These are phyloP conservation scores for Candida tetrigidarum DNA, from an alignment of 1,139 yeast genomes.

Conservation along the genomic window DNA sequence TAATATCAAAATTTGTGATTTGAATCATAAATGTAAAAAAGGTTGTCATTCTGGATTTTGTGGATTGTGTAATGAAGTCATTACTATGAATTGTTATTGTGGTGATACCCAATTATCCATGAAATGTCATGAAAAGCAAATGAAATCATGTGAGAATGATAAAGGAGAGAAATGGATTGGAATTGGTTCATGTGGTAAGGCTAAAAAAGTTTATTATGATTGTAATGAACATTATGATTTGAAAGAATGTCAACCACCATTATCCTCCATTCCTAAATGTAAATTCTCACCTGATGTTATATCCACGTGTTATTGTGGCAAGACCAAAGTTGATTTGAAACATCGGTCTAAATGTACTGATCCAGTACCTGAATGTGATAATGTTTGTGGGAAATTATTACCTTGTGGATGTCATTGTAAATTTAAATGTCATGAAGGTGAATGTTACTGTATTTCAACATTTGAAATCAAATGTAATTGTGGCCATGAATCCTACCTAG, in stretches of 20 bases:
- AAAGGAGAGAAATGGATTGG: constrained; percentile 59
- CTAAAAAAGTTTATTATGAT: constrained; percentile 54
- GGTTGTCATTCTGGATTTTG: constrained; percentile 73
- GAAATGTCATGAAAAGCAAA: constrained; percentile 51
- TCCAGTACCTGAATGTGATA: constrained; percentile 75
- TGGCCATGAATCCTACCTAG: constrained; percentile 51
- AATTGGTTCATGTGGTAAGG: constrained; percentile 58
- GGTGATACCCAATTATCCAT: constrained; percentile 40
- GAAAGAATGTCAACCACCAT: constrained; percentile 64
- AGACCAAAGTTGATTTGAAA: constrained; percentile 28
- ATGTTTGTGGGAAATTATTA: constrained; percentile 61
- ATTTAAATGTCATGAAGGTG: constrained; percentile 75
- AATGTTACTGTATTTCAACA: constrained; percentile 64
- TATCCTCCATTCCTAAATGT: constrained; percentile 51
- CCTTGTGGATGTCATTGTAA: constrained; percentile 78
- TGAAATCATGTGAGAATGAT: constrained; percentile 28
- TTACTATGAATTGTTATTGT: constrained; percentile 69
- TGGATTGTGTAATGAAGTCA: constrained; percentile 58
- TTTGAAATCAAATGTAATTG: constrained; percentile 58
- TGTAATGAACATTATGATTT: constrained; percentile 72
- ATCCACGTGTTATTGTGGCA: constrained; percentile 81
- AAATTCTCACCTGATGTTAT: constrained; percentile 62
- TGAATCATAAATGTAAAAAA: constrained; percentile 61
- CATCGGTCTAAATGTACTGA: constrained; percentile 67
- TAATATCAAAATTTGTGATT: constrained; percentile 65